Conservation (phyloP, 495 filamentous ascomycete species). For the Penicillium taxi region DNA sequence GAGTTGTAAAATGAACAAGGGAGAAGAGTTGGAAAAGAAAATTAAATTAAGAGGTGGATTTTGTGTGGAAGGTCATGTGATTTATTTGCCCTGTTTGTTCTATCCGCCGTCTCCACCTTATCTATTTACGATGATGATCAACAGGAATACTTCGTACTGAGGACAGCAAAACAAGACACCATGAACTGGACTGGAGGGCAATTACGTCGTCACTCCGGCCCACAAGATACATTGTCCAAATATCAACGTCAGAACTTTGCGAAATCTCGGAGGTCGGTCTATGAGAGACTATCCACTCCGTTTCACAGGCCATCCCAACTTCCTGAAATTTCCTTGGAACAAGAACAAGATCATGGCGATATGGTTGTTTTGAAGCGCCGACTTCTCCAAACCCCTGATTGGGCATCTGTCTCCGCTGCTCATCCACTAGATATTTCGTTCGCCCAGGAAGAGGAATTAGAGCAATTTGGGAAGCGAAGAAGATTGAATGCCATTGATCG, state of each 20-base stretch:
- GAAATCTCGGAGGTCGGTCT: constrained; percentile 15
- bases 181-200: constrained; percentile 45
- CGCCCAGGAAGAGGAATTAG: constrained; percentile 19
- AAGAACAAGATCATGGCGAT: not conserved
- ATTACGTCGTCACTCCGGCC: constrained; percentile 30
- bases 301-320: constrained; percentile 14
- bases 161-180: not conserved
- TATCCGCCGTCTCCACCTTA: not conserved
- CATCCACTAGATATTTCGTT: constrained; percentile 31
- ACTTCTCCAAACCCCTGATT: constrained; percentile 29
- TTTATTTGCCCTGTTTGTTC: constrained; percentile 12
- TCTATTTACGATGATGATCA: too few relatives aligned
- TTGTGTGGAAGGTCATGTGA: constrained; percentile 16
- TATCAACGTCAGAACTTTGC: constrained; percentile 24
- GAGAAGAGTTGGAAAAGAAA: constrained; percentile 1
- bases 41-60: constrained; percentile 4
- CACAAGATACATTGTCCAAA: constrained; percentile 17
- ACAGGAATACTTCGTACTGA: too few relatives aligned
- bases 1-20: constrained; percentile 2
- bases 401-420: constrained; percentile 27
- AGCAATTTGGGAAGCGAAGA: constrained; percentile 32
- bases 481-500: constrained; percentile 29
- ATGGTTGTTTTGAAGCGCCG: constrained; percentile 23
- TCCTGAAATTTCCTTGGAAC: not conserved
- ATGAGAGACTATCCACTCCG: constrained; percentile 6